These are phyloP conservation scores for Corynespora cassiicola DNA, from an alignment of 2,329 filamentous ascomycete genomes.

Conservation along the genomic window DNA sequence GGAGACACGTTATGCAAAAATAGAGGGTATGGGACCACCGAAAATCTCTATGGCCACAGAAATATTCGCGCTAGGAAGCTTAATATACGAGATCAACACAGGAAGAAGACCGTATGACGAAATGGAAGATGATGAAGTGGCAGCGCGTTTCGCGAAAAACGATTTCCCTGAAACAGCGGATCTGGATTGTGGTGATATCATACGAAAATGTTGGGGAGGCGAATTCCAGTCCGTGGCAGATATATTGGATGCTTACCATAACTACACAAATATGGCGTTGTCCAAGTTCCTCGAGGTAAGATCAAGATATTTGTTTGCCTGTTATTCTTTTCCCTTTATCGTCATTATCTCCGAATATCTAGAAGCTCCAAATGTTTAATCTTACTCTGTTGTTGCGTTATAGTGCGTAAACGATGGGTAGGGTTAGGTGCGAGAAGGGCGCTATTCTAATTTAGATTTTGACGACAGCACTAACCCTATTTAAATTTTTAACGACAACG, in stretches of 20 bases:
- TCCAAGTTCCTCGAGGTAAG: too few relatives aligned
- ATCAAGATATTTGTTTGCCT: too few relatives aligned
- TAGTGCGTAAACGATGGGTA: not conserved
- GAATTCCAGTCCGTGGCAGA: too few relatives aligned
- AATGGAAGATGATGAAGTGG: constrained; percentile 35
- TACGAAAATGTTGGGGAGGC: constrained; percentile 37
- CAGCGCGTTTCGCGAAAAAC: constrained; percentile 25
- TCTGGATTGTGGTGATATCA: constrained; percentile 32
- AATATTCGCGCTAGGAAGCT: constrained; percentile 44
- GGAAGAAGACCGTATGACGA: constrained; percentile 37
- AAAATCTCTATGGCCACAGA: too few relatives aligned
- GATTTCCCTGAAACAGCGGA: constrained; percentile 35
- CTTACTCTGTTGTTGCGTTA: constrained; percentile 1
- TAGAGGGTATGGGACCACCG: too few relatives aligned
- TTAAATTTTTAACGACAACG: not conserved
- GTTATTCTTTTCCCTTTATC: too few relatives aligned
- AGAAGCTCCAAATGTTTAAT: not conserved
- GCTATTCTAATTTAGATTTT: constrained; percentile 1
- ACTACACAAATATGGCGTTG: too few relatives aligned
- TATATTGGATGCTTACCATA: too few relatives aligned
- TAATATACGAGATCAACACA: constrained; percentile 45
- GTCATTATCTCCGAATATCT: too few relatives aligned
- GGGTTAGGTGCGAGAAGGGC: constrained; percentile 1
- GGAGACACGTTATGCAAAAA: constrained; percentile 25
- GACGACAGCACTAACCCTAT: constrained; percentile 2